Evolutionary conservation across 2,329 filamentous ascomycete genomes (phyloP), one percentile per base, ranked within the genome.

Genomic region (Xylariomycetidae sp.): DNA sequence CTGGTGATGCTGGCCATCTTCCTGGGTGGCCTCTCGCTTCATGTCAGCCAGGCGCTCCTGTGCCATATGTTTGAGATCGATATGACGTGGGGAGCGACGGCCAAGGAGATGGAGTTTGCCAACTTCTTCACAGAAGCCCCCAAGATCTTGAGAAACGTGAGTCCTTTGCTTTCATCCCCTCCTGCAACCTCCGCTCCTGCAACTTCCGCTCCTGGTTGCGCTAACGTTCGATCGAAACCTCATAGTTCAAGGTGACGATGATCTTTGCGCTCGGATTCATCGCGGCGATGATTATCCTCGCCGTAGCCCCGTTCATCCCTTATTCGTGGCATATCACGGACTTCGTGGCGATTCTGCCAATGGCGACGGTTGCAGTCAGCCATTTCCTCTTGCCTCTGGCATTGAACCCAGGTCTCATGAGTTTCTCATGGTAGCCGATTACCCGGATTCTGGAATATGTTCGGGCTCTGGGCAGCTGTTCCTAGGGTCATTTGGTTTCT

Each of bases 111-210:
- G 31, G 82, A 87, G 49, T 79, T 82, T 52, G 81, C 82, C 17
- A 84, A 86, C 59, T 93, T 93, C 62, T 90, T 89, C 62, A 82
- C 85, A 39, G 86, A 92, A 55, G 75, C 89, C 13, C 82, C 82
- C 20, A 83, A 82, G 54, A 83, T 93, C 25, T 57, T 90, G 48
- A 82, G 79, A 61, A 79, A 76, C 54, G 86, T 87, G 60, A 76
- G 81, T 58, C 68, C 59, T 48, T 53, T 63, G 38, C 53, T 44
- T 30, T 46, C 53, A 39, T 40, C 53, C 24, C 57, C 44, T 4
- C 59, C 59, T 18, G 38, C 46, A 13, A 47, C 39, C 14, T 66
- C 71, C 10, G 58, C 47, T 67, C 25, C 43, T 60, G 23, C 45
- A 67, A 22, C 35, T n/a, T 16, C n/a, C 25, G 7, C 6, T 35